Base-by-base conservation (phyloP, 495 filamentous ascomycete genomes). In the Xylaria curta region DNA sequence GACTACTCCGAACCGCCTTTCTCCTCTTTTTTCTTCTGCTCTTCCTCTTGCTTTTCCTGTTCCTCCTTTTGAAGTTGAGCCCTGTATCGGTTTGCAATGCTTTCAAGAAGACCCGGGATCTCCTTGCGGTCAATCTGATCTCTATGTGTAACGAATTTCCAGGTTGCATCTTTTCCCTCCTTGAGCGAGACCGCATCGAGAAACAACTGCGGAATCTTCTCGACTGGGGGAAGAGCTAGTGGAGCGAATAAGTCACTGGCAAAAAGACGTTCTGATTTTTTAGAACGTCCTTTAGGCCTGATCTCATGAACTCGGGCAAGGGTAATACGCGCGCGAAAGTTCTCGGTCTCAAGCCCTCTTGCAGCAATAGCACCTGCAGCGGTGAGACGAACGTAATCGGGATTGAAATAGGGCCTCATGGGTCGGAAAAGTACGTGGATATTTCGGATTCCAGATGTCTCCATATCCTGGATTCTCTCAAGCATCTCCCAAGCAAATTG, bases 351-450 rank as follows among this genome's bases (percentile, higher is more conserved):
- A 3, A 63, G 60, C 12, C 36, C 60, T 10, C 17, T 38, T 2
- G 60, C 60, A 21, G 60, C 60, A 12, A 63, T 63, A 13, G 38
- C 60, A 9, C 60, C 60, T 4, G 38, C 60, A 24, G 60, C 36
- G 10, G 12, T 24, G 10, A 63, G 36, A 15, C 60, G 60, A 10
- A 63, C 21, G 4, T 28, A 44, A 28, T 63, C 36, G 8, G 60
- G 60, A 31, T 63, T 33, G 60, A 63, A 63, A 44, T 63, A 63
- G n/a, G 36, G 36, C 6, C 38, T 26, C 60, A 28, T 44, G 36
- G 60, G 60, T 3, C 38, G 9, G n/a, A 63, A 28, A 6, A 63
- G 21, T 1, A 3, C 6, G 1, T 26, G 9, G 38, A 44, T 26
- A 10, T 63, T 44, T 17, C 60, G 60, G 5, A 63, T 28, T 21